Evolutionary conservation across 1,284 basidiomycete genomes (phyloP), one percentile per base, ranked within the genome.

Genomic region (Tranzscheliella williamsii): DNA sequence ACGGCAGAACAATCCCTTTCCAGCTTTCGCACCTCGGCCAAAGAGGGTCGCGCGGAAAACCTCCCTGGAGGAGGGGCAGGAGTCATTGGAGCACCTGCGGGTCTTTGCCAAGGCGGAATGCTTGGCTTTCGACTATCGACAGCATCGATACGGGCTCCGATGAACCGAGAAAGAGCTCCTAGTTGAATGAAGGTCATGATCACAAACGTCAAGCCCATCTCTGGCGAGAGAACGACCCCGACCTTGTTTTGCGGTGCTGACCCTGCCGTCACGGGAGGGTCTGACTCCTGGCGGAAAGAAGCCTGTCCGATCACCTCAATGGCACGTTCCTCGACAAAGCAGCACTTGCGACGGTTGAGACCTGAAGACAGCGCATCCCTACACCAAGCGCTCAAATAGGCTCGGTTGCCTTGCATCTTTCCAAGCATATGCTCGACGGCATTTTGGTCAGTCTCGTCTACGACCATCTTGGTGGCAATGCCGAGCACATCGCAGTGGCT

Each of bases 181-280:
- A 72, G 60, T 49, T 72, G 70, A 32, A 70, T 51, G 54, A 68
- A 47, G 20, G 70, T 67, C 56, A 72, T 64, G 48, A 72, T 62
- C 34, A 60, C 57, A 27, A 72, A 72, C 24, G 67, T 66, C 9
- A 72, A 48, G 4, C 70, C 70, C 70, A 72, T 72, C 55, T 68
- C 60, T 12, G 65, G 65, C n/a, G 61, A 70, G 18, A 72, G 53
- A 36, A 66, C 63, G 21, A 64, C 44, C 17, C 53, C 51, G n/a
- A 45, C 43, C 37, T 42, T 27, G 18, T 9, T 8, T 8, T 9
- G 17, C 11, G 32, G 9, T 8, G 11, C 9, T 9, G 12, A 13
- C 11, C 8, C 13, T 9, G 32, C 32, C n/a, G 9, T 9, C 8
- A 9, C 16, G 32, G 8, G 7, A 23, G 35, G 20, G 6, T 13